phyloP scores from a whole-genome alignment of 2,329 filamentous ascomycete genomes.

The Chrysoporthe cubensis region DNA sequence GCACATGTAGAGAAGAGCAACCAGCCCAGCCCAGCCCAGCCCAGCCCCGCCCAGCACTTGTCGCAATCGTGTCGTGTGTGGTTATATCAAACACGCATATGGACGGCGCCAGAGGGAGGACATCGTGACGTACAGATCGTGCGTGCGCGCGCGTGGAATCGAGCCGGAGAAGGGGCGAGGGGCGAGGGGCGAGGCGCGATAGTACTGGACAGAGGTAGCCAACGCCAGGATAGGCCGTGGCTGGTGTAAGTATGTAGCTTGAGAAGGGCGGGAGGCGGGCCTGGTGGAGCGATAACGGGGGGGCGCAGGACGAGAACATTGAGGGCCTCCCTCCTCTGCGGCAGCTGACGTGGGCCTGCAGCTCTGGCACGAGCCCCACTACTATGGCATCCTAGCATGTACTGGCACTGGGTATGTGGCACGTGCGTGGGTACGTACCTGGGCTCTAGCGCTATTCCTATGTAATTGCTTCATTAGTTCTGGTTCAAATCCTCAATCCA shows the following conservation, averaged over 20 bases:
- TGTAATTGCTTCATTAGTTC: no score
- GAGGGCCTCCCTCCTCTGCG: background rate
- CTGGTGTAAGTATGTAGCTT: background rate
- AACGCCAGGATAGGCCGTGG: background rate
- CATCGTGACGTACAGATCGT: background rate
- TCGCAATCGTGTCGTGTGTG: background rate
- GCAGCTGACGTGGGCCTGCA: slow-evolving; percentile 1
- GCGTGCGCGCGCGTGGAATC: background rate
- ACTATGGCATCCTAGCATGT: no score
- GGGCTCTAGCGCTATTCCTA: no score
- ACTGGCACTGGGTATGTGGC: no score
- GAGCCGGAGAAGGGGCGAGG: background rate
- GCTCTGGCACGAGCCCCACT: background rate
- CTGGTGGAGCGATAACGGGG: no score
- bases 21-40: no score
- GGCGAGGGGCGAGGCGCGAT: no score
- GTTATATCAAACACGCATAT: background rate
- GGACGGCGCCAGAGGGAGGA: background rate
- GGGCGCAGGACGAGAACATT: no score
- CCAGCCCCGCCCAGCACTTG: background rate
- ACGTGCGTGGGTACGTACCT: no score
- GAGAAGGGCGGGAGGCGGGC: no score
- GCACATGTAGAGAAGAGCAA: background rate
- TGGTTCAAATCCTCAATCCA: no score
- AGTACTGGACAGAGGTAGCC: background rate